phyloP scores from a whole-genome alignment of 2,329 filamentous ascomycete genomes.

The Neobulgaria alba region DNA sequence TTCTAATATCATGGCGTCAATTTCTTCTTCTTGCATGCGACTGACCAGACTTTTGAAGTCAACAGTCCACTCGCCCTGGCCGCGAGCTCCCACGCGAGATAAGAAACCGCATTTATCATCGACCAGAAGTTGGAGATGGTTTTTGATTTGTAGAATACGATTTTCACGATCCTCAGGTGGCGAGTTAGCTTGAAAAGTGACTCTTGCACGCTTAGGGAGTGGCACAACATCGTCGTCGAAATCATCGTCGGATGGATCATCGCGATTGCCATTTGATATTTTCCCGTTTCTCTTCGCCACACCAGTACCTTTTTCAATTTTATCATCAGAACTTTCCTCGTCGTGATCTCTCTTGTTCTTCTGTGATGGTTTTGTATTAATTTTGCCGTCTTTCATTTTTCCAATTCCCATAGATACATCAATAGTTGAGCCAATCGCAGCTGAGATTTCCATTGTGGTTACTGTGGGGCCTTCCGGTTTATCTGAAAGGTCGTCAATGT shows the following conservation, averaged over 20 bases:
- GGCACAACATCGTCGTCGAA: constrained; percentile 15
- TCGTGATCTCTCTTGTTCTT: constrained; percentile 20
- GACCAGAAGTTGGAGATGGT: constrained; percentile 64
- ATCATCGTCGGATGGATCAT: constrained; percentile 11
- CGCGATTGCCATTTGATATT: constrained; percentile 7
- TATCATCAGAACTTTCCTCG: constrained; percentile 12
- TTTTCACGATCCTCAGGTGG: constrained; percentile 25
- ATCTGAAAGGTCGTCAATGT: constrained; percentile 36
- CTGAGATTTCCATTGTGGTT: constrained; percentile 48
- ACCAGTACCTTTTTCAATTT: constrained; percentile 13
- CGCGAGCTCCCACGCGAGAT: constrained; percentile 53
- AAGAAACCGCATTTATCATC: constrained; percentile 63
- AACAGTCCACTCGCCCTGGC: constrained; percentile 70
- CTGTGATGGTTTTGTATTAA: constrained; percentile 40
- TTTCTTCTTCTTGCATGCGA: constrained; percentile 63
- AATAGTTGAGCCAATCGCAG: constrained; percentile 42
- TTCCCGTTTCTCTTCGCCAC: not conserved
- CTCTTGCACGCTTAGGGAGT: constrained; percentile 30
- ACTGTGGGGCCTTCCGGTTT: constrained; percentile 31
- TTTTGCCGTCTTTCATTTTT: constrained; percentile 40
- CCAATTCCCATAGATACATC: constrained; percentile 51
- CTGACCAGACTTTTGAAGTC: constrained; percentile 69
- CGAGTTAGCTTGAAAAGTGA: constrained; percentile 38
- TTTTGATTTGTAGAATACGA: constrained; percentile 53
- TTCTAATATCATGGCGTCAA: constrained; percentile 74